Percentiles rank a stretch among this genome's conserved stretches.
phyloP scores from a whole-genome alignment of 2,329 filamentous ascomycete species.

The Hypoxylon sp. region DNA sequence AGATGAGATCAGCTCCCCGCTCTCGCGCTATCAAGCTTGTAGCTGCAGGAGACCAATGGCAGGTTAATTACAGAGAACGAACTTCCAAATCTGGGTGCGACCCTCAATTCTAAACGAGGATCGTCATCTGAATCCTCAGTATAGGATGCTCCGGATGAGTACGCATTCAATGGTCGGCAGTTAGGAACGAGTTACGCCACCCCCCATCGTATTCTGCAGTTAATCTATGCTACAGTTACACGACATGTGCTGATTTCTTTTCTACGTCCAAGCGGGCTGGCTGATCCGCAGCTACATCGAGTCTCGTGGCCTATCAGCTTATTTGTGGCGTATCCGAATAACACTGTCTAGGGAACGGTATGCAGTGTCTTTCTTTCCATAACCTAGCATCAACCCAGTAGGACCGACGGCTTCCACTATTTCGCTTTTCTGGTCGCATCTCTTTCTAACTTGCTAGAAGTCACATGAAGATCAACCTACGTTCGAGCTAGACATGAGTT shows the following conservation, averaged over 20 bases:
- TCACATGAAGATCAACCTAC: background rate
- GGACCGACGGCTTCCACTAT: background rate
- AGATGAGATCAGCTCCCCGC: conserved; percentile 38
- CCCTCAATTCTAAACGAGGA: conserved; percentile 31
- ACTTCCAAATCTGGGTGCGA: conserved; percentile 35
- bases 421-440: background rate
- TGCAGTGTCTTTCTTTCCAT: conserved; percentile 3
- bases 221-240: conserved; percentile 35
- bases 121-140: conserved; percentile 26
- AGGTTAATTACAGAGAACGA: conserved; percentile 29
- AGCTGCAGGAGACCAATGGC: conserved; percentile 33
- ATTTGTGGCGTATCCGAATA: conserved; percentile 17
- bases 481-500: background rate
- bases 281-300: conserved; percentile 28
- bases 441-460: background rate
- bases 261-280: conserved; percentile 7
- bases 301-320: conserved; percentile 32
- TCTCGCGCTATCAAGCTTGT: conserved; percentile 25
- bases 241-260: conserved; percentile 32
- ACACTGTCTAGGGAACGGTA: background rate
- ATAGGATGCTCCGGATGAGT: conserved; percentile 20
- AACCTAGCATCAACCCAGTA: conserved; percentile 7
- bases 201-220: conserved; percentile 21
- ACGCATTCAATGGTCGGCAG: conserved; percentile 34
- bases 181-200: conserved; percentile 31